These are phyloP conservation scores for Collybia nuda DNA, from an alignment of 768 basidiomycete genomes.

Conservation along the genomic window DNA sequence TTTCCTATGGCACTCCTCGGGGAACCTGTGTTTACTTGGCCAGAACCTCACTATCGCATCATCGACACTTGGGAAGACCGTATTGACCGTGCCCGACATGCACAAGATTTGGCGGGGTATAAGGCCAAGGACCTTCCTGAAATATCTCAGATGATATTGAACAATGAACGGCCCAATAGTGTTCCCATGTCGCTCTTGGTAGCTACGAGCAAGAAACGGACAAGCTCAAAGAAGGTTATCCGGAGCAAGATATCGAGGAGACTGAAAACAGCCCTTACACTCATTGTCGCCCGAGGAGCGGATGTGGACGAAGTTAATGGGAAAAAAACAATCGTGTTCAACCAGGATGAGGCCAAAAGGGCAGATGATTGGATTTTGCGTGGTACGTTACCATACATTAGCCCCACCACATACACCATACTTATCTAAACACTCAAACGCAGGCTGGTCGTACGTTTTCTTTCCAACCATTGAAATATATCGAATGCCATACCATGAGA, in stretches of 20 bases:
- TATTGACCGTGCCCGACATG: slow-evolving; percentile 5
- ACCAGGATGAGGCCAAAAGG: slow-evolving; percentile 20
- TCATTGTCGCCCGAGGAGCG: slow-evolving; percentile 42
- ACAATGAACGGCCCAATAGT: slow-evolving; percentile 19
- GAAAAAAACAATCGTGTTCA: slow-evolving; percentile 16
- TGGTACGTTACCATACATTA: slow-evolving; percentile 21
- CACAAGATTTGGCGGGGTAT: slow-evolving; percentile 3
- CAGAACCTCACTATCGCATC: slow-evolving; percentile 16
- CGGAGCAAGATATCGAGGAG: slow-evolving; percentile 29
- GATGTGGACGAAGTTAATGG: slow-evolving; percentile 19
- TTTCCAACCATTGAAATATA: slow-evolving; percentile 36
- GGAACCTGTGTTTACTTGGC: slow-evolving; percentile 17
- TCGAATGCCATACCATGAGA: slow-evolving; percentile 18
- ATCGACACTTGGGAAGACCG: slow-evolving; percentile 19
- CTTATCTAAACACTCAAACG: background rate
- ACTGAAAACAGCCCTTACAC: slow-evolving; percentile 36
- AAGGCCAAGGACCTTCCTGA: background rate
- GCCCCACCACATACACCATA: background rate
- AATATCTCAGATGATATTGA: slow-evolving; percentile 15
- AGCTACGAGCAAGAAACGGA: slow-evolving; percentile 32
- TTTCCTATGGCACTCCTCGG: slow-evolving; percentile 29
- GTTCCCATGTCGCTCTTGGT: slow-evolving; percentile 37
- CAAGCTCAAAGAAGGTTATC: slow-evolving; percentile 27
- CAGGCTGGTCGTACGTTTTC: slow-evolving; percentile 54
- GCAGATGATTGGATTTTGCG: slow-evolving; percentile 29